Conservation (phyloP, 1,284 basidiomycete species). For the Leccinum cinnamomeum region DNA sequence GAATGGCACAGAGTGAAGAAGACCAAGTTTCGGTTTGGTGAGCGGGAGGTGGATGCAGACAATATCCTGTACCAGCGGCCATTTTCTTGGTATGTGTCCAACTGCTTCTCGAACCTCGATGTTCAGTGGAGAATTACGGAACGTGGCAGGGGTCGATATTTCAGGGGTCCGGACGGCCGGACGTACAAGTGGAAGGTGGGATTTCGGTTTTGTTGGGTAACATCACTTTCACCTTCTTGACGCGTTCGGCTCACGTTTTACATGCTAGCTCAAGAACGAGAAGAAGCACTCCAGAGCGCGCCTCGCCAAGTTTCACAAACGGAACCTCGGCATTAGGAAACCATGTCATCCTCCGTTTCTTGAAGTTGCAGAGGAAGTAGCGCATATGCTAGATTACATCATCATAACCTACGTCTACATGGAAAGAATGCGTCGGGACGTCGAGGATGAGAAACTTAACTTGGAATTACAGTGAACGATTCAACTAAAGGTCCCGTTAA, state of each 20-base stretch:
- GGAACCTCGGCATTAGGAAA: conserved; percentile 20
- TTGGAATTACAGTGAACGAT: conserved; percentile 1
- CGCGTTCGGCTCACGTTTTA: neutral
- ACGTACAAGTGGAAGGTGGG: conserved; percentile 31
- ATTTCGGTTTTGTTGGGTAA: conserved; percentile 23
- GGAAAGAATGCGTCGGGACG: conserved; percentile 32
- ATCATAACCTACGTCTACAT: conserved; percentile 38
- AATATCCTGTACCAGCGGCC: conserved; percentile 13
- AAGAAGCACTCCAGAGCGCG: conserved; percentile 13
- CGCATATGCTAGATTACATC: conserved; percentile 37
- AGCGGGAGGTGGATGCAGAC: conserved; percentile 11
- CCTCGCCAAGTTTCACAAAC: conserved; percentile 30
- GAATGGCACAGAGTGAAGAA: conserved; percentile 22
- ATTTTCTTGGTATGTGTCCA: conserved; percentile 20
- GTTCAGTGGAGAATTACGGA: neutral
- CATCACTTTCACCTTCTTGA: neutral
- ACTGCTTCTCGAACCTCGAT: neutral
- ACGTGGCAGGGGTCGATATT: conserved; percentile 21
- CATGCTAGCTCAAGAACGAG: conserved; percentile 22
- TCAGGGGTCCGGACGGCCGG: conserved; percentile 24
- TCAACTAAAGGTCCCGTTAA: too few species aligned
- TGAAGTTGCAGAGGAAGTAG: conserved; percentile 34
- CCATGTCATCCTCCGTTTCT: conserved; percentile 29
- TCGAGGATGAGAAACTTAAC: conserved; percentile 21
- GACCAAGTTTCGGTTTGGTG: conserved; percentile 15